phyloP scores from a whole-genome alignment of 2,329 filamentous ascomycete species.

The Cercospora beticola region DNA sequence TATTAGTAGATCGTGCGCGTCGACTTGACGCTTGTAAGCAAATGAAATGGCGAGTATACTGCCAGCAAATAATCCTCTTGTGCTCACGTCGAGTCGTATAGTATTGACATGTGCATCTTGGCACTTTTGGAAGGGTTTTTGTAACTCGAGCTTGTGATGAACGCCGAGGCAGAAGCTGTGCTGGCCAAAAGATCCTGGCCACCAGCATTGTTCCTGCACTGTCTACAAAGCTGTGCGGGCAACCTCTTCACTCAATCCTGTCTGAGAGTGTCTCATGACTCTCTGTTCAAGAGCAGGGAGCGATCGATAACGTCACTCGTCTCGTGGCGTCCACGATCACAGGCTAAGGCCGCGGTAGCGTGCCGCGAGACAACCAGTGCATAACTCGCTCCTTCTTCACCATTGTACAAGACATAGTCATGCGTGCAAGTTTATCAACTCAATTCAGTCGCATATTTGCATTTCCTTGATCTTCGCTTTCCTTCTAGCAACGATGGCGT shows the following conservation, averaged over 20 bases:
- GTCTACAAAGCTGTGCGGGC: neutral
- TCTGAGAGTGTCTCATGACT: constrained; percentile 3
- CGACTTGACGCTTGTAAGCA: neutral
- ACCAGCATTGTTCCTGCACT: neutral
- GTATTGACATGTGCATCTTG: neutral
- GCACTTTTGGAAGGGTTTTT: neutral
- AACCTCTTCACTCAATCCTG: neutral
- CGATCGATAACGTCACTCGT: constrained; percentile 9
- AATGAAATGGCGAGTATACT: neutral
- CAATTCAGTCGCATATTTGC: neutral
- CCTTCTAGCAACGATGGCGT: constrained; percentile 40
- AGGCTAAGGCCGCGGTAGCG: constrained; percentile 4
- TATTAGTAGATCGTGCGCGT: neutral
- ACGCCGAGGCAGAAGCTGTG: neutral
- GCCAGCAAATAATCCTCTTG: neutral
- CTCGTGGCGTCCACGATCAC: constrained; percentile 9
- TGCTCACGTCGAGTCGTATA: neutral
- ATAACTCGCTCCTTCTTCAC: neutral
- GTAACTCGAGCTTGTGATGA: neutral
- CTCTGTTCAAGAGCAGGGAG: neutral
- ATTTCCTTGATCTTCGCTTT: neutral
- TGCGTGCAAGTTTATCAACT: neutral
- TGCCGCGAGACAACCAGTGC: neutral
- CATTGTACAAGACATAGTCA: neutral
- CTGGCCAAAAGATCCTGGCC: neutral